A percentile compares a stretch with the other conserved stretches of the same genome.
These are phyloP conservation scores for Zoysia matrella DNA, from an alignment of 202 grass and related monocot genomes.

Conservation along the genomic window DNA sequence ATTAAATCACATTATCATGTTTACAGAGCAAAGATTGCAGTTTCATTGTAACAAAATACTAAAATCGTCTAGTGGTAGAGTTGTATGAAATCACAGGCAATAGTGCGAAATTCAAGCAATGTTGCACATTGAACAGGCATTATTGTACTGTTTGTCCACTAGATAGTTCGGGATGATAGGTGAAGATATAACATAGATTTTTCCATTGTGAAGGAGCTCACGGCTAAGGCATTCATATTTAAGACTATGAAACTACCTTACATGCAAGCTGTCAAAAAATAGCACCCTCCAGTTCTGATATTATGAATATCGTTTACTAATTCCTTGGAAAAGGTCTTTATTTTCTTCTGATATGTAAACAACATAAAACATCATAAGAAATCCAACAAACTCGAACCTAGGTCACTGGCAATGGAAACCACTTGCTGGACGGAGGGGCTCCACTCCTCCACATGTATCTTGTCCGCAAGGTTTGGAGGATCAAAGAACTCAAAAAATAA, in stretches of 20 bases:
- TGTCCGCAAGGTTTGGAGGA: constrained; percentile 82
- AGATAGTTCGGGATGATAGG: constrained; percentile 10
- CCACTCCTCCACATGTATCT: constrained; percentile 88
- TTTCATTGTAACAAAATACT: background rate
- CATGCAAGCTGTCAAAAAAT: constrained; percentile 6
- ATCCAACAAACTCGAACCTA: constrained; percentile 57
- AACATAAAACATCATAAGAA: constrained; percentile 12
- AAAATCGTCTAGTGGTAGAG: background rate
- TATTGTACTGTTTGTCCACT: background rate
- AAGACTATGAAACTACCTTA: background rate
- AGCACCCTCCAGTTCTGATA: background rate
- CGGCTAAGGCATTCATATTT: background rate
- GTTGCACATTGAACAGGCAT: background rate
- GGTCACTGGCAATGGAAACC: constrained; percentile 69
- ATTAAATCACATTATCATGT: constrained; percentile 1
- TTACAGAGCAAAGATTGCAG: constrained; percentile 1
- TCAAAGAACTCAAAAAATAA: constrained; percentile 90
- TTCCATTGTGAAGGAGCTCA: background rate
- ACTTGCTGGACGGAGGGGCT: constrained; percentile 65
- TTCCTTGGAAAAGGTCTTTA: background rate
- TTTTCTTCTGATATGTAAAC: constrained; percentile 12
- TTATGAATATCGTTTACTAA: background rate
- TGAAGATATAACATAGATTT: constrained; percentile 21
- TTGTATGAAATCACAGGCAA: background rate
- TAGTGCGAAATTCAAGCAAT: background rate